Base-by-base conservation (phyloP, 2,329 filamentous ascomycete species). In the Hypoxylon sp. region DNA sequence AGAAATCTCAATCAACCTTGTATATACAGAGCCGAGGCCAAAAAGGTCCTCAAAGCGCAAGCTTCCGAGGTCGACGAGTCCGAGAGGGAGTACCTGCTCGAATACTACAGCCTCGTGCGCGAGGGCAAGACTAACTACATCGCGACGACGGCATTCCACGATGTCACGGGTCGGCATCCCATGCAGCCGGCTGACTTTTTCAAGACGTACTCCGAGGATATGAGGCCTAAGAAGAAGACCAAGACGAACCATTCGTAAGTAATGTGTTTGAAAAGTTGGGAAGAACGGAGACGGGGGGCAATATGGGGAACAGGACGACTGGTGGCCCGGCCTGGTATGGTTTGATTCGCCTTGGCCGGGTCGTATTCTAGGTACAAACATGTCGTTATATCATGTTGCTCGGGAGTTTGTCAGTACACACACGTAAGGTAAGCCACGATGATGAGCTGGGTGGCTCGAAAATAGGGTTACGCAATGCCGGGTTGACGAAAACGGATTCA, bases 111-210 rank as follows among this genome's bases (percentile, higher is more conserved):
- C 26, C 45, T 58, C 18, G 33, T 50, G 24, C 46, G 45, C 14
- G 33, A 58, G 36, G 46, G 55, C 14, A 50, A 50, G 55, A 58
- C 46, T 5, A 50, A 33, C 26, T 42, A 58, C 28, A 50, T 33
- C 46, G 26, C 46, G 12, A 50, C 46, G 16, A 51, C 46, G 26
- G 36, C 45, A 16, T 58, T 44, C 24, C 33, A 26, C 46, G 46
- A 59, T 18, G 36, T 33, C 46, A 51, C 54, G 11, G 44, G 54
- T n/a, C 28, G 33, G 14, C 32, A 46, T 18, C 28, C 48, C 2
- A 40, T 14, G 4, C 48, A 52, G n/a, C 40, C 49, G 5, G 46
- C 40, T 3, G 48, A 38, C 2, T 38, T 38, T n/a, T 53, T 60
- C 12, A 36, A 38, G 56, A 46, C 38, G 40, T 40, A 52, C 12